phyloP scores from a whole-genome alignment of 208 protist genomes.

The Leishmania gerbilli region DNA sequence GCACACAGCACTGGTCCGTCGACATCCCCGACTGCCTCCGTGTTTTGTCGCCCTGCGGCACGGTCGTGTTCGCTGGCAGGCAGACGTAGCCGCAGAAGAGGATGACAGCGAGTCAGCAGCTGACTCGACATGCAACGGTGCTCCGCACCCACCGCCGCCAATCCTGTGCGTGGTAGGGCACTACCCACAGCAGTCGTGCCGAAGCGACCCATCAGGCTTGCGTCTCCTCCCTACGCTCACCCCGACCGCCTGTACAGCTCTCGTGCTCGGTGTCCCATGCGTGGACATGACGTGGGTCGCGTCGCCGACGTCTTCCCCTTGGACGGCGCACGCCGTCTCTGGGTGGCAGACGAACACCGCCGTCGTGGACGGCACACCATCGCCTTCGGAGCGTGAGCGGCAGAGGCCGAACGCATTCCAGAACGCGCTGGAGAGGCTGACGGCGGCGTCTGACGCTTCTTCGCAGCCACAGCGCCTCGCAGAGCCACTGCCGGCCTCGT shows the following conservation, averaged over 20 bases:
- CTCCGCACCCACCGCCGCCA: neutral
- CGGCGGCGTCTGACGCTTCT: neutral
- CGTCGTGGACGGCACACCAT: neutral
- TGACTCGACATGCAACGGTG: neutral
- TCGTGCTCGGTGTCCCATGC: conserved; percentile 27
- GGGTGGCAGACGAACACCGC: neutral
- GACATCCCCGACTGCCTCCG: conserved; percentile 16
- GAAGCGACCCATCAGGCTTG: neutral
- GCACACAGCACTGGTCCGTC: conserved; percentile 14
- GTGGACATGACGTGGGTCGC: conserved; percentile 11
- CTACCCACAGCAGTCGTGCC: neutral
- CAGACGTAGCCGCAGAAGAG: neutral
- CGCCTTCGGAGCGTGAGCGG: neutral
- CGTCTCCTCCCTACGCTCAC: conserved; percentile 4
- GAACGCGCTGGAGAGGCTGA: neutral
- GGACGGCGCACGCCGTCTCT: neutral
- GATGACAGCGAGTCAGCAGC: neutral
- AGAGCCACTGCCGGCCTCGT: conserved; percentile 7
- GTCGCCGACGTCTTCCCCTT: neutral
- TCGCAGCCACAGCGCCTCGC: neutral
- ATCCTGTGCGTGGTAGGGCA: conserved; percentile 9
- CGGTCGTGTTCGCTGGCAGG: conserved; percentile 15
- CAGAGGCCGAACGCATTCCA: conserved; percentile 5
- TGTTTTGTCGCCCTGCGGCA: conserved; percentile 25
- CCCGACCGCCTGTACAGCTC: conserved; percentile 23